Evolutionary conservation across 495 filamentous ascomycete genomes (phyloP).

Genomic region (Penicillium tannophilum): DNA sequence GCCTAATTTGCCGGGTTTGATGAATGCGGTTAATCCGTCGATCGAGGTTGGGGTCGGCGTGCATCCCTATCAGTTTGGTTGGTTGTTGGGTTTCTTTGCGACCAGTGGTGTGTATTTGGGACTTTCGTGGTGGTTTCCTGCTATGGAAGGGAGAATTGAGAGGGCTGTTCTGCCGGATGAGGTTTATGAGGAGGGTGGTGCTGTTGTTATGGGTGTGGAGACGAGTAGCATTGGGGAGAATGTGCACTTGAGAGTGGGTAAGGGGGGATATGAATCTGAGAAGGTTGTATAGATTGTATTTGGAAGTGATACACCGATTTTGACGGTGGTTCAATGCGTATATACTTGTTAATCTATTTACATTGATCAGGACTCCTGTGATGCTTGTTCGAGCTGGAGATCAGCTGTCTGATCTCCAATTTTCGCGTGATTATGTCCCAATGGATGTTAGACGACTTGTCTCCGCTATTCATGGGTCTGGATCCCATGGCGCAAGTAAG

Average conservation of each 20-base stretch:
- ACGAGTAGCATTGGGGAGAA: slow-evolving; percentile 17
- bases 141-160: slow-evolving; percentile 40
- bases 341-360: slow-evolving; percentile 1
- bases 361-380: background rate
- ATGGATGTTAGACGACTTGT: background rate
- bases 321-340: background rate
- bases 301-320: background rate
- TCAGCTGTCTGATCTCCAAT: background rate
- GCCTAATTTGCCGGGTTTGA: slow-evolving; percentile 62
- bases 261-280: background rate
- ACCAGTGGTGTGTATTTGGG: slow-evolving; percentile 50
- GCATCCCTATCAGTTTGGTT: slow-evolving; percentile 58
- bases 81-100: slow-evolving; percentile 55
- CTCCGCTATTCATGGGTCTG: background rate
- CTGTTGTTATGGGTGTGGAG: slow-evolving; percentile 34
- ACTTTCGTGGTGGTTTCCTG: slow-evolving; percentile 42
- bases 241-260: background rate
- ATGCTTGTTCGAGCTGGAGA: background rate
- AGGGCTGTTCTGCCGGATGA: slow-evolving; percentile 50
- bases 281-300: background rate
- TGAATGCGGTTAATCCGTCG: slow-evolving; percentile 49
- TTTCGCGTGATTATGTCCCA: background rate
- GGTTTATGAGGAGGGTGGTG: slow-evolving; percentile 41
- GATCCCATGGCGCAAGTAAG: background rate
- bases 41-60: slow-evolving; percentile 50